Evolutionary conservation across 2,329 filamentous ascomycete species (phyloP).

Genomic region (Pseudopyrenochaeta lycopersici): DNA sequence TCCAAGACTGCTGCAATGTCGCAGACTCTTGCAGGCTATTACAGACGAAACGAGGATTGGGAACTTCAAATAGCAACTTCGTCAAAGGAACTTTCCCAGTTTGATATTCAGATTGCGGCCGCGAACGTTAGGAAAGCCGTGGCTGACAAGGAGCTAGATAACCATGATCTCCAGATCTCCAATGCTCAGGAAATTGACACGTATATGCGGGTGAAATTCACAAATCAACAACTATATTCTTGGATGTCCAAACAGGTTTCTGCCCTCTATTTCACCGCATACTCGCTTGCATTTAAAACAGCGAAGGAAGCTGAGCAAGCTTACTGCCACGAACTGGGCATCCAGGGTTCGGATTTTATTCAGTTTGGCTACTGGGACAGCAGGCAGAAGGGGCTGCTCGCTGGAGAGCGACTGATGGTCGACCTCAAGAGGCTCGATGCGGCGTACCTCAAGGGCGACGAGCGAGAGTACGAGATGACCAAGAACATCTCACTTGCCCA

Average conservation of each 20-base stretch:
- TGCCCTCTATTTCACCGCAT: not conserved
- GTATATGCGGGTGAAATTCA: not conserved
- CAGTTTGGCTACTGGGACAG: not conserved
- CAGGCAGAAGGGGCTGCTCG: not conserved
- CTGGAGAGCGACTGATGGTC: not conserved
- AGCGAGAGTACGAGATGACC: not conserved
- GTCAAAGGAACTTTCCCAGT: too few species aligned
- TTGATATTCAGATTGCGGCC: too few species aligned
- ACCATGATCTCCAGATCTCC: too few species aligned
- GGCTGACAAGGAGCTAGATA: too few species aligned
- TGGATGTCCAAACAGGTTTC: not conserved
- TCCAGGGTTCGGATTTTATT: not conserved
- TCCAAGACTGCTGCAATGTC: too few species aligned
- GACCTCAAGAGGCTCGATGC: not conserved
- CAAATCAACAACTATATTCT: not conserved
- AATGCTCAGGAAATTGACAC: too few species aligned
- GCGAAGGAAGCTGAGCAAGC: not conserved
- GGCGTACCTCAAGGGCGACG: not conserved
- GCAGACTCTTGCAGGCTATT: too few species aligned
- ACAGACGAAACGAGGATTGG: too few species aligned
- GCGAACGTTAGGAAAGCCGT: too few species aligned
- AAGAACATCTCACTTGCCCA: not conserved
- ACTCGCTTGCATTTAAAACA: not conserved
- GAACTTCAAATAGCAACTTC: too few species aligned
- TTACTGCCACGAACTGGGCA: not conserved